Evolutionary conservation across 2,329 filamentous ascomycete genomes (phyloP).

Genomic region (Tetracladium maxilliforme): DNA sequence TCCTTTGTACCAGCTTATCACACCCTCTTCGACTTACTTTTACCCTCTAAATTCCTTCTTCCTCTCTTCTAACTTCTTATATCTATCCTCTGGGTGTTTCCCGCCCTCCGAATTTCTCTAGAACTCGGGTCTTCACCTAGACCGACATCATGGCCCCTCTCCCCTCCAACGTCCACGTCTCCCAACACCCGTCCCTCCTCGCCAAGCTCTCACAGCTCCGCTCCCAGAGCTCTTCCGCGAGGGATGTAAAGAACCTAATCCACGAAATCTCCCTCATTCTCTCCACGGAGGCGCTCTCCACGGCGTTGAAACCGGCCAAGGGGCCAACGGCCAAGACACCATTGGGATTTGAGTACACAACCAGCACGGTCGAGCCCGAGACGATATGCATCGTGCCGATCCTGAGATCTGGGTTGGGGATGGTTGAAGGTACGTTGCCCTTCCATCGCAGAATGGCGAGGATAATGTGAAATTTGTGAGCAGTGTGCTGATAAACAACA

Average conservation of each 20-base stretch:
- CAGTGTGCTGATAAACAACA: conserved; percentile 13
- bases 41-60: no score
- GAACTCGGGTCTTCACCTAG: no score
- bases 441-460: no score
- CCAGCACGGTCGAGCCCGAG: conserved; percentile 38
- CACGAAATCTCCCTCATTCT: conserved; percentile 79
- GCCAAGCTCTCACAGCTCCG: conserved; percentile 86
- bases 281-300: conserved; percentile 64
- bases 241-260: conserved; percentile 68
- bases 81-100: no score
- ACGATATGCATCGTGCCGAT: conserved; percentile 78
- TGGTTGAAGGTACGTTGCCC: conserved; percentile 57
- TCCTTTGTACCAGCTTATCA: no score
- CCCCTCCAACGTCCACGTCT: conserved; percentile 58
- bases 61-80: no score
- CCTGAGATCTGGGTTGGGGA: conserved; percentile 78
- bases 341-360: conserved; percentile 62
- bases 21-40: no score
- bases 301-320: conserved; percentile 38
- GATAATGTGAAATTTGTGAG: neutral
- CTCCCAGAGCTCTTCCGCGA: conserved; percentile 51
- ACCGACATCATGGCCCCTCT: conserved; percentile 16
- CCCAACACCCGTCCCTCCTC: conserved; percentile 68
- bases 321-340: conserved; percentile 63
- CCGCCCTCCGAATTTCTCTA: no score